phyloP scores from a whole-genome alignment of 2,329 filamentous ascomycete species.

The Neopestalotiopsis sp. region DNA sequence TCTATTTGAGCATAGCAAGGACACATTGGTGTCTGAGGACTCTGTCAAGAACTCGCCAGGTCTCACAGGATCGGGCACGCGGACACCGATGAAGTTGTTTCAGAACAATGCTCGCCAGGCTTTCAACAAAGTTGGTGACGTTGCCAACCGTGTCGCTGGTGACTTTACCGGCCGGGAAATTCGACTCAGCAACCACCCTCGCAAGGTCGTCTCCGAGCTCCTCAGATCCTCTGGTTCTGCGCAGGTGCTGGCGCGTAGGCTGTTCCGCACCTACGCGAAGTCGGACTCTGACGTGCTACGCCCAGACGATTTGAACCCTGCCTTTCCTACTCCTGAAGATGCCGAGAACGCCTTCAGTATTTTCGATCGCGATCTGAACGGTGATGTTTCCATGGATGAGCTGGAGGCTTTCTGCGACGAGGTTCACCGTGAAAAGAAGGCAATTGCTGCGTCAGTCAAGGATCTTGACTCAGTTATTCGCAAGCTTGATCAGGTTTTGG shows the following conservation, averaged over 20 bases:
- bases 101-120: conserved; percentile 78
- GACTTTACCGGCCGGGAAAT: conserved; percentile 85
- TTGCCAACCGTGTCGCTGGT: conserved; percentile 69
- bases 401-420: conserved; percentile 93
- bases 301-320: conserved; percentile 77
- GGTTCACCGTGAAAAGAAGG: conserved; percentile 92
- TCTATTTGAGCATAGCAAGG: conserved; percentile 72
- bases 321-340: conserved; percentile 84
- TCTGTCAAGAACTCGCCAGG: conserved; percentile 52
- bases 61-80: conserved; percentile 60
- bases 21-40: conserved; percentile 64
- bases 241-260: conserved; percentile 83
- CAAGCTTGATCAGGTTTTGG: conserved; percentile 87
- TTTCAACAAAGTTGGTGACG: conserved; percentile 67
- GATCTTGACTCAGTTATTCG: conserved; percentile 92
- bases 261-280: conserved; percentile 86
- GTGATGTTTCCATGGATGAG: conserved; percentile 94
- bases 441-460: conserved; percentile 92
- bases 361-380: conserved; percentile 96
- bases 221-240: conserved; percentile 75
- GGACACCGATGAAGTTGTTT: conserved; percentile 77
- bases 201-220: conserved; percentile 83
- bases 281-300: conserved; percentile 77
- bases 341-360: conserved; percentile 87
- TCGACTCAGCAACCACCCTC: conserved; percentile 73